Percentiles rank a stretch among this genome's conserved stretches.
phyloP scores from a whole-genome alignment of 2,329 filamentous ascomycete species.

The Penicillium nordicum region DNA sequence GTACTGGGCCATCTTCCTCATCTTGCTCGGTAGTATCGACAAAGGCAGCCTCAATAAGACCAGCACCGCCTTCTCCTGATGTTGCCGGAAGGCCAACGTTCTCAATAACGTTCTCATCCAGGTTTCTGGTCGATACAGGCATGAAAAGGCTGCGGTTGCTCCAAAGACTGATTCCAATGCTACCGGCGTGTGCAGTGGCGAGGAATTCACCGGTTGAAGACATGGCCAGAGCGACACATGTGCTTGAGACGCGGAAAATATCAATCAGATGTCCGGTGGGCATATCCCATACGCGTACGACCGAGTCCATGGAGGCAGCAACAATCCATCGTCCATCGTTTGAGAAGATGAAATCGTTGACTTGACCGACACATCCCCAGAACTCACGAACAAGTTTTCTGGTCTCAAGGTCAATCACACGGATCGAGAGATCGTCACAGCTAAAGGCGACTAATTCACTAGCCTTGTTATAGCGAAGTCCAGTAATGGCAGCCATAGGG shows the following conservation, averaged over 20 bases:
- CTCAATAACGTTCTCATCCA: conserved; percentile 71
- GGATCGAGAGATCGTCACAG: conserved; percentile 83
- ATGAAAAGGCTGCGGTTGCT: conserved; percentile 90
- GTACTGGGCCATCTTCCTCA: conserved; percentile 52
- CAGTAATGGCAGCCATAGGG: conserved; percentile 69
- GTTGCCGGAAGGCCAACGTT: conserved; percentile 66
- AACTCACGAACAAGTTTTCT: conserved; percentile 89
- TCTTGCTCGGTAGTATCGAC: conserved; percentile 51
- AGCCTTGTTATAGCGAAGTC: conserved; percentile 73
- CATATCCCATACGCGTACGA: conserved; percentile 88
- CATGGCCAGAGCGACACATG: conserved; percentile 82
- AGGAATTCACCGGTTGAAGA: conserved; percentile 88
- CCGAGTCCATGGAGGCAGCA: conserved; percentile 74
- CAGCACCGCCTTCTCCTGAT: conserved; percentile 77
- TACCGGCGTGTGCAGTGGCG: conserved; percentile 79
- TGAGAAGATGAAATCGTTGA: conserved; percentile 85
- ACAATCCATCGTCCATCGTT: conserved; percentile 92
- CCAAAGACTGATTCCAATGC: conserved; percentile 90
- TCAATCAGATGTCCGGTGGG: conserved; percentile 95
- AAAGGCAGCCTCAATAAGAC: conserved; percentile 72
- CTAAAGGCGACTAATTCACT: conserved; percentile 85
- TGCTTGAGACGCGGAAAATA: conserved; percentile 73
- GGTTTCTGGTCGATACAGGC: conserved; percentile 79
- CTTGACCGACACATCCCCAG: conserved; percentile 70
- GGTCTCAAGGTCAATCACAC: conserved; percentile 86